Conservation (phyloP, 2,329 filamentous ascomycete genomes). For the Trichoderma asperellum region DNA sequence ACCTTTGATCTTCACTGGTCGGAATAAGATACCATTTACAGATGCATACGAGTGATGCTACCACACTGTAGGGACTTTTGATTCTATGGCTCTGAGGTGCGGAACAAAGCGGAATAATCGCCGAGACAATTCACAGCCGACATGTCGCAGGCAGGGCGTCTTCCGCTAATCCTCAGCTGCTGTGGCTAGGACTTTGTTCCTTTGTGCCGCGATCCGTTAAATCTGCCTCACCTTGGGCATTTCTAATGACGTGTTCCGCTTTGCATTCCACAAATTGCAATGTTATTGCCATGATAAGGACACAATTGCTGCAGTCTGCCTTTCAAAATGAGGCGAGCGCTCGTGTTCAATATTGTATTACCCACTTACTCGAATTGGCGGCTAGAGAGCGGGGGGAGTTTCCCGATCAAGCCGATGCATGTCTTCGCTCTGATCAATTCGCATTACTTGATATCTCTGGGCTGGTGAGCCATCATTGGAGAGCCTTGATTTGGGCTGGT, state of each 20-base stretch:
- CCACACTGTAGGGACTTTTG: neutral
- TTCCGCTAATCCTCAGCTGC: neutral
- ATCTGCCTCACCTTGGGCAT: conserved; percentile 4
- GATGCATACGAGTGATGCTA: neutral
- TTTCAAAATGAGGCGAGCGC: conserved; percentile 4
- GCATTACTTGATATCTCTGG: neutral
- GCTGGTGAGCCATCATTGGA: neutral
- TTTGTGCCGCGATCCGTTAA: conserved; percentile 6
- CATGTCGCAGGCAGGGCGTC: neutral
- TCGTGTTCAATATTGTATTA: neutral
- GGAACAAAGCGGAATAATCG: neutral
- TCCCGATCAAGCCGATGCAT: neutral
- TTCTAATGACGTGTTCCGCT: neutral
- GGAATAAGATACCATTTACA: neutral
- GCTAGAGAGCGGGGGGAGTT: neutral
- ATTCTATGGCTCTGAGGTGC: neutral
- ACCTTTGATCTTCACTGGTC: neutral
- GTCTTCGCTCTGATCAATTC: neutral
- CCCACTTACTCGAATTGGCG: neutral
- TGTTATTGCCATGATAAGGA: neutral
- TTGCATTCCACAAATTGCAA: neutral
- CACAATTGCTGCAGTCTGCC: neutral
- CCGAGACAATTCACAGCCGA: neutral
- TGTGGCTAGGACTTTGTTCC: neutral
- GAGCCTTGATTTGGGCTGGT: neutral